Evolutionary conservation across 2,329 filamentous ascomycete species (phyloP).

Genomic region (Penicillium capsulatum): DNA sequence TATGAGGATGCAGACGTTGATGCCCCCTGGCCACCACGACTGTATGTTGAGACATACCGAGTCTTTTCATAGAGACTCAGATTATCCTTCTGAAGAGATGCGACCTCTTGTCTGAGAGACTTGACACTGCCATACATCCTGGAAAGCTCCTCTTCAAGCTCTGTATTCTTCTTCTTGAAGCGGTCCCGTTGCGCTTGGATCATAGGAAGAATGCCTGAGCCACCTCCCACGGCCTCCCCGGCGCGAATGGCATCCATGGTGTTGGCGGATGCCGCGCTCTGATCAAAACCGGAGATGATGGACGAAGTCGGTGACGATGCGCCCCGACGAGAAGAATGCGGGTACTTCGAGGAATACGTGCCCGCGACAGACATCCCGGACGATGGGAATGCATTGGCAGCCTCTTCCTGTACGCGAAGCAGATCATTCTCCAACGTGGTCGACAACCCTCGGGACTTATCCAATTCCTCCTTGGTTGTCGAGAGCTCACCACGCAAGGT

Average conservation of each 20-base stretch:
- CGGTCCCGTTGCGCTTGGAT: conserved; percentile 95
- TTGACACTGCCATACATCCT: conserved; percentile 78
- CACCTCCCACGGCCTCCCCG: conserved; percentile 66
- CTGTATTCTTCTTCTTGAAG: conserved; percentile 91
- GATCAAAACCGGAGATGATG: conserved; percentile 95
- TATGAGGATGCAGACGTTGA: conserved; percentile 59
- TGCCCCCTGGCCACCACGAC: conserved; percentile 61
- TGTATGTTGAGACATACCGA: conserved; percentile 91
- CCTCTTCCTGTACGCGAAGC: conserved; percentile 78
- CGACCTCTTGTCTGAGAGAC: conserved; percentile 82
- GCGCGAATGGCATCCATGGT: conserved; percentile 58
- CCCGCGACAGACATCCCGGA: conserved; percentile 89
- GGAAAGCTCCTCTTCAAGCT: conserved; percentile 85
- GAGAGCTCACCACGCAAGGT: conserved; percentile 79
- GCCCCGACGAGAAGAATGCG: conserved; percentile 65
- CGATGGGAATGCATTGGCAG: conserved; percentile 72
- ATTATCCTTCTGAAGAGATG: conserved; percentile 92
- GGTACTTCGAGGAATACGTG: conserved; percentile 78
- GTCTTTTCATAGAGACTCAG: conserved; percentile 96
- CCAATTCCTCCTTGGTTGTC: conserved; percentile 76
- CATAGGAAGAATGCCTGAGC: conserved; percentile 92
- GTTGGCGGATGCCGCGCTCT: conserved; percentile 50
- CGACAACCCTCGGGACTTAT: conserved; percentile 78
- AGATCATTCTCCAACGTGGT: conserved; percentile 89
- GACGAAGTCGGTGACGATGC: conserved; percentile 87